Conservation (phyloP, 2,329 filamentous ascomycete species). For the Seiridium unicorne region DNA sequence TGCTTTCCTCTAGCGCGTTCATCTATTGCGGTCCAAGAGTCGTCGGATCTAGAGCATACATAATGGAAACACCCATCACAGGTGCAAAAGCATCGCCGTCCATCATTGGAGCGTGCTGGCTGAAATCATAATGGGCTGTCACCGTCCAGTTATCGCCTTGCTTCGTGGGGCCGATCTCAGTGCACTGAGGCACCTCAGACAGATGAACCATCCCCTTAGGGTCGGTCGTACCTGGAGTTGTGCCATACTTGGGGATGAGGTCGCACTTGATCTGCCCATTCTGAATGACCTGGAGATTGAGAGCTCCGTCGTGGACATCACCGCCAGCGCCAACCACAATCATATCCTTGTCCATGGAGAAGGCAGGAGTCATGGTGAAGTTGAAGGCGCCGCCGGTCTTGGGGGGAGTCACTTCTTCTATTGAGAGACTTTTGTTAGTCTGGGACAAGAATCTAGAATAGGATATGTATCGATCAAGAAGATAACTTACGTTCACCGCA, state of each 20-base stretch:
- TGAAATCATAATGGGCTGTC: conserved; percentile 4
- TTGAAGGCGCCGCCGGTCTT: background rate
- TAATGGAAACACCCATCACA: background rate
- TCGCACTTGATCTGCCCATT: background rate
- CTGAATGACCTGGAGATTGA: background rate
- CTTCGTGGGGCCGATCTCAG: background rate
- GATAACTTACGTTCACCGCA: background rate
- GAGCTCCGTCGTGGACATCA: background rate
- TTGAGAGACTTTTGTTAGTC: background rate
- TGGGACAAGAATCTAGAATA: too few species aligned
- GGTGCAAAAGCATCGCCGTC: background rate
- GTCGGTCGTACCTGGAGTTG: background rate
- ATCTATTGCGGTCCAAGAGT: background rate
- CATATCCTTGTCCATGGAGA: background rate
- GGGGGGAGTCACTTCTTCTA: background rate
- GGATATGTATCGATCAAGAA: background rate
- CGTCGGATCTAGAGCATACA: background rate
- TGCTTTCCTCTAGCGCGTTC: too few species aligned
- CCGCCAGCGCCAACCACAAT: background rate
- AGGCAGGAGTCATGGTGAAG: background rate
- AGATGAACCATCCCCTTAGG: background rate
- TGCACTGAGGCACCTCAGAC: background rate
- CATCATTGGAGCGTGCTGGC: background rate
- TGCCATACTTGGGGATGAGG: background rate
- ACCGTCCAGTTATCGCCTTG: background rate